Conservation (phyloP, 345 rosid species). For the Hibiscus trionum region DNA sequence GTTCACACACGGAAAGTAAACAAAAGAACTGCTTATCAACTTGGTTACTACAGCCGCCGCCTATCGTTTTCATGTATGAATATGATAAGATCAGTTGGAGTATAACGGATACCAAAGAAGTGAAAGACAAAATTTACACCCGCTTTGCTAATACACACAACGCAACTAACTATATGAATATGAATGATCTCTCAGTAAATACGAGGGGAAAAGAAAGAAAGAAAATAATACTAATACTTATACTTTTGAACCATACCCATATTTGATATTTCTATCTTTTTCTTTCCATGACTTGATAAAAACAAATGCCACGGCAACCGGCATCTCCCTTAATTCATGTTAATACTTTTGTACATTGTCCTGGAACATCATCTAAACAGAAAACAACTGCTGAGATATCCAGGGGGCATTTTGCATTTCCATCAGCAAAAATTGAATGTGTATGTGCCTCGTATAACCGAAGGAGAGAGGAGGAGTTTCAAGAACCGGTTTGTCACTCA, state of each 20-base stretch:
- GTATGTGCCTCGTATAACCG: not conserved
- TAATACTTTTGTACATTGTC: not conserved
- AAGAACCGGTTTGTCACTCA: not conserved
- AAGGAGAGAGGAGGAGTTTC: not conserved
- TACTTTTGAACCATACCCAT: not conserved
- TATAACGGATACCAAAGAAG: not conserved
- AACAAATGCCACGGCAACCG: no score
- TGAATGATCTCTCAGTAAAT: not conserved
- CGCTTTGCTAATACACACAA: not conserved
- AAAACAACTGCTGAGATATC: not conserved
- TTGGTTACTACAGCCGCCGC: not conserved
- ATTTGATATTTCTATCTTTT: not conserved
- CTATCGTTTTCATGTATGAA: not conserved
- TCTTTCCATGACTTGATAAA: not conserved
- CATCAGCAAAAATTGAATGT: not conserved
- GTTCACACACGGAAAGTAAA: not conserved
- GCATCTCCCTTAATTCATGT: no score
- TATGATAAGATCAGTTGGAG: not conserved
- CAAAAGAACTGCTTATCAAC: not conserved
- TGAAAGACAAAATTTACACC: not conserved
- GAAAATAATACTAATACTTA: not conserved
- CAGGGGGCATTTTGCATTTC: not conserved
- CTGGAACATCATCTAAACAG: not conserved
- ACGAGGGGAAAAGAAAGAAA: not conserved
- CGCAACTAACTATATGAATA: not conserved